phyloP scores from a whole-genome alignment of 2,329 filamentous ascomycete species.

The Ceratocystis variospora region DNA sequence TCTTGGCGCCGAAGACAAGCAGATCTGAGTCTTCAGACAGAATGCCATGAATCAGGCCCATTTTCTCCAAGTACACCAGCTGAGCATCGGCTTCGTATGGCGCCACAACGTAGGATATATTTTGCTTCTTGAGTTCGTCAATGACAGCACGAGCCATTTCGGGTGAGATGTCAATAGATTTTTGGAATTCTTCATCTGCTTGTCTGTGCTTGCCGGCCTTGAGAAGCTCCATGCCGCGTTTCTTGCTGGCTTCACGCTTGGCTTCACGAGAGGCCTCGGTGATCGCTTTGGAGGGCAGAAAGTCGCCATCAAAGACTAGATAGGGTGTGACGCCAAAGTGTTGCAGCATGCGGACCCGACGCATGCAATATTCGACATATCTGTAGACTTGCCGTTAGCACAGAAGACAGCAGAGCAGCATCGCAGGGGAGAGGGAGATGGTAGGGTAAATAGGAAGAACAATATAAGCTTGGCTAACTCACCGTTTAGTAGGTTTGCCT shows the following conservation, averaged over 20 bases:
- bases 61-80: conserved; percentile 79
- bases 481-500: conserved; percentile 79
- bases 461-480: conserved; percentile 24
- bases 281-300: conserved; percentile 78
- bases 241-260: conserved; percentile 62
- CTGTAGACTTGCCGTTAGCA: conserved; percentile 30
- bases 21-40: conserved; percentile 94
- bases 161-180: conserved; percentile 88
- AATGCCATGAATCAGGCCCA: conserved; percentile 73
- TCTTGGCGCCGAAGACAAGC: conserved; percentile 84
- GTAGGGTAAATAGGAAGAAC: background rate
- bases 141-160: conserved; percentile 89
- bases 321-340: conserved; percentile 93
- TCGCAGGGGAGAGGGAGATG: no score
- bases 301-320: conserved; percentile 90
- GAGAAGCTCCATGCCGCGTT: conserved; percentile 62
- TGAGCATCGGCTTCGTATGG: conserved; percentile 98
- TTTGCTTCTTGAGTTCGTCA: conserved; percentile 70
- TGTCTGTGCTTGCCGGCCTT: conserved; percentile 67
- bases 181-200: conserved; percentile 78
- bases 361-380: conserved; percentile 81
- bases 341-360: conserved; percentile 82
- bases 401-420: background rate
- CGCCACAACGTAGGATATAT: conserved; percentile 78
- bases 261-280: conserved; percentile 70